A percentile compares a stretch with the other conserved stretches of the same genome.
Conservation (phyloP, 2,329 filamentous ascomycete genomes). For the Exutisphaerella laricina region DNA sequence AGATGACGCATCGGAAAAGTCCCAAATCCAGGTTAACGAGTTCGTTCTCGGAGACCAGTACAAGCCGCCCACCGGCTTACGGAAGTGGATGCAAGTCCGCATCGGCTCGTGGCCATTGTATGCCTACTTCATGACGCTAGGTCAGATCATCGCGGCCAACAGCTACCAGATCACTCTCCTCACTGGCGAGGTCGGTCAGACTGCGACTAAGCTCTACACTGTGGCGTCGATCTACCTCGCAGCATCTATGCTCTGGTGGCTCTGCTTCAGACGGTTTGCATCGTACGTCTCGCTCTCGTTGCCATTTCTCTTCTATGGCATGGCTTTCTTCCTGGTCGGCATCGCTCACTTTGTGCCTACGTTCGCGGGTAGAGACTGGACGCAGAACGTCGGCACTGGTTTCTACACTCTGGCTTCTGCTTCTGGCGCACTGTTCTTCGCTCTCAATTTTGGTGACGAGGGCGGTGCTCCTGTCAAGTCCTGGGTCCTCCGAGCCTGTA, state of each 20-base stretch:
- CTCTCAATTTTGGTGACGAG: constrained; percentile 53
- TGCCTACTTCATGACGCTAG: constrained; percentile 55
- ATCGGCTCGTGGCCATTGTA: constrained; percentile 59
- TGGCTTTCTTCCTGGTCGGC: constrained; percentile 57
- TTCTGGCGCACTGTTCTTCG: constrained; percentile 58
- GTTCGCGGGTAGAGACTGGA: constrained; percentile 41
- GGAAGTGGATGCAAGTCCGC: constrained; percentile 51
- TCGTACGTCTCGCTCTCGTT: constrained; percentile 52
- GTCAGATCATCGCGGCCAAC: constrained; percentile 58
- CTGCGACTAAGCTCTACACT: constrained; percentile 53
- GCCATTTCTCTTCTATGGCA: constrained; percentile 57
- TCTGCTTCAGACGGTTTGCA: constrained; percentile 51
- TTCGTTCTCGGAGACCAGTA: constrained; percentile 52
- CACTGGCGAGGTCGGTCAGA: constrained; percentile 55
- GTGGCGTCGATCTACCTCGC: constrained; percentile 54
- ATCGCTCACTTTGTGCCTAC: constrained; percentile 49
- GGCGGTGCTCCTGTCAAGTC: constrained; percentile 53
- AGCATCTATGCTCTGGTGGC: constrained; percentile 56
- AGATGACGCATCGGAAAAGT: constrained; percentile 27
- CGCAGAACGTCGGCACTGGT: constrained; percentile 56
- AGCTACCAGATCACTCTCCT: constrained; percentile 61
- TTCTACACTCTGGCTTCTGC: constrained; percentile 57
- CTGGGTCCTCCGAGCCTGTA: constrained; percentile 59
- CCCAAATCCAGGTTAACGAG: constrained; percentile 30
- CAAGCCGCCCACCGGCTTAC: constrained; percentile 51